phyloP scores from a whole-genome alignment of 306 rosid genomes.

The Quercus variabilis region DNA sequence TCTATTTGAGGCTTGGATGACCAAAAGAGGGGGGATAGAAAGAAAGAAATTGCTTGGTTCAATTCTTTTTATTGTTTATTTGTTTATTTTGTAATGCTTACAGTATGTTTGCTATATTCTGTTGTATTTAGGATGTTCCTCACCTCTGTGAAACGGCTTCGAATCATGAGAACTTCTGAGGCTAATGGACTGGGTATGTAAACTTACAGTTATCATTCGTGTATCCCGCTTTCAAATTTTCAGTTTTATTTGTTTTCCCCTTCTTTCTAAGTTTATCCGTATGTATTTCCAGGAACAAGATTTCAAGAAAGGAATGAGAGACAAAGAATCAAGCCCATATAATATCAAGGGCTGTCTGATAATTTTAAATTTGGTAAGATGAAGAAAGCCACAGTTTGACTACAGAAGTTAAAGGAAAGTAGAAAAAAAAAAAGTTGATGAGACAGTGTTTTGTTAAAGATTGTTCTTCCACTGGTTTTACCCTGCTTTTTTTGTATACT shows the following conservation, averaged over 20 bases:
- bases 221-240: not conserved
- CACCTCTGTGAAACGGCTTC: constrained; percentile 63
- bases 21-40: not conserved
- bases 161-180: constrained; percentile 73
- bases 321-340: constrained; percentile 48
- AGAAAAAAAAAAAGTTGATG: constrained; percentile 25
- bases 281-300: constrained; percentile 45
- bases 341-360: not conserved
- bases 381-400: constrained; percentile 43
- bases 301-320: constrained; percentile 52
- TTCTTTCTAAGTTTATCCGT: constrained; percentile 1
- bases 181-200: constrained; percentile 64
- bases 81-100: not conserved
- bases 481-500: constrained; percentile 19
- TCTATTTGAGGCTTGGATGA: not conserved
- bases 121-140: constrained; percentile 54
- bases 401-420: constrained; percentile 31
- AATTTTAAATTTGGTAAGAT: constrained; percentile 16
- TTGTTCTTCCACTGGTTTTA: constrained; percentile 34
- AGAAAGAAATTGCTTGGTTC: not conserved
- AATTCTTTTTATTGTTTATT: not conserved
- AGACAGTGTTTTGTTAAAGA: constrained; percentile 34
- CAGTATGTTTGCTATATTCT: not conserved
- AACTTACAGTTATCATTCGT: not conserved
- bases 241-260: not conserved